Evolutionary conservation across 768 basidiomycete species (phyloP).

Genomic region (Grammothele lineata): DNA sequence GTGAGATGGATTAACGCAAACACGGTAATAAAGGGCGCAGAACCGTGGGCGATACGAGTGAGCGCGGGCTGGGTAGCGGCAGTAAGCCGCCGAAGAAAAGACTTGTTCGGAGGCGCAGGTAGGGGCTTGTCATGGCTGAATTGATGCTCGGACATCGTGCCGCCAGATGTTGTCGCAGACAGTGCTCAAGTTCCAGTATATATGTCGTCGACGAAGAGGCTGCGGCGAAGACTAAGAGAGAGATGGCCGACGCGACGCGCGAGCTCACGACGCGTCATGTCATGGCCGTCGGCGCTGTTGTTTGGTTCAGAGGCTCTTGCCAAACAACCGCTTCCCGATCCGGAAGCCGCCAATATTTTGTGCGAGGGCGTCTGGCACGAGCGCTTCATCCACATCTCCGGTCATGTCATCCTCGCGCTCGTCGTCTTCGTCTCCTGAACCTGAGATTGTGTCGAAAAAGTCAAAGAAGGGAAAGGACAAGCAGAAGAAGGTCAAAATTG

Average conservation of each 20-base stretch:
- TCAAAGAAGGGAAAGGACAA: slow-evolving; percentile 19
- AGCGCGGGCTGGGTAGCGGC: slow-evolving; percentile 26
- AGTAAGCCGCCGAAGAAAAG: slow-evolving; percentile 12
- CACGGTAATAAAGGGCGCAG: slow-evolving; percentile 71
- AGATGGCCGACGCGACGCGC: no score
- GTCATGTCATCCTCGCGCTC: slow-evolving; percentile 9
- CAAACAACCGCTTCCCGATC: slow-evolving; percentile 13
- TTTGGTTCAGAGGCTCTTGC: slow-evolving; percentile 9
- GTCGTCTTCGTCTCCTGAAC: slow-evolving; percentile 18
- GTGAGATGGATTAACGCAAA: slow-evolving; percentile 79
- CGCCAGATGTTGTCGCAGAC: no score
- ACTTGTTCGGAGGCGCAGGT: neutral
- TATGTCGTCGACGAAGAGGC: no score
- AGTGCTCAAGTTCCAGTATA: no score
- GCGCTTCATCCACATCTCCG: slow-evolving; percentile 1
- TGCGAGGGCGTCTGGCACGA: no score
- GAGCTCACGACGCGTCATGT: no score
- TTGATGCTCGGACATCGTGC: no score
- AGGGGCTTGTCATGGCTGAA: no score
- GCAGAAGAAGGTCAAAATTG: slow-evolving; percentile 13
- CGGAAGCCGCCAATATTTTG: slow-evolving; percentile 8
- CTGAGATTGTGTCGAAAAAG: slow-evolving; percentile 19
- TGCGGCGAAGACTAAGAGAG: no score
- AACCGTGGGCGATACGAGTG: slow-evolving; percentile 58
- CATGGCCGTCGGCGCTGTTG: no score